Base-by-base conservation (phyloP, 257 asterid genomes). In the Solanum bukasovii region DNA sequence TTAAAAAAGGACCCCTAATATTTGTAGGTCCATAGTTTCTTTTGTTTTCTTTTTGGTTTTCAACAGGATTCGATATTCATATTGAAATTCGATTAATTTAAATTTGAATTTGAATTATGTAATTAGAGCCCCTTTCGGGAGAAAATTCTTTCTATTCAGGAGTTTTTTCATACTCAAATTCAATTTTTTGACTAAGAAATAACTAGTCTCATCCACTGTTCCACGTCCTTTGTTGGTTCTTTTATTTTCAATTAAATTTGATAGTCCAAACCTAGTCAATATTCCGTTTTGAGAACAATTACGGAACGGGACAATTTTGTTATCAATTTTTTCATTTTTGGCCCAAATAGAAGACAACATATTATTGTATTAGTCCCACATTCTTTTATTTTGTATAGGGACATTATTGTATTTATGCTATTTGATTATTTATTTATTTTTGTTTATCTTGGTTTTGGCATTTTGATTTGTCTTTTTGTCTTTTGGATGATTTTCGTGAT, bases 221-320 rank as follows among this genome's bases (percentile, higher is more conserved):
- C 5, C n/a, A 56, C 65, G 2, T 20, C 25, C 65, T 20, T 56
- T 3, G 0, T 8, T 20, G 2, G 2, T 59, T 56, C 4, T 59
- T 7, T 20, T 59, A 59, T 59, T 5, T 21, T 78, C 9, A 79
- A 27, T 37, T 37, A 1, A 25, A 59, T 56, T 4, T 27, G 31
- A 13, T 37, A 4, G 40, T 87, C 70, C 70, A 70, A 70, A 87
- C 83, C 33, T 77, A 65, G 90, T 88, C 89, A 90, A 90, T 42
- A 87, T 85, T 87, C 91, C 90, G 89, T 88, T 88, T 63, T 67
- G 84, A 90, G 84, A 3, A 75, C 6, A 34, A 75, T 87, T 56
- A 87, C 85, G 79, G 63, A 1, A 87, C 25, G 75, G 86, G 63
- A 72, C 23, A 73, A 27, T 27, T 86, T 21, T 11, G 61, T 34